phyloP scores from a whole-genome alignment of 2,329 filamentous ascomycete genomes.

The Ophiostoma sp. region DNA sequence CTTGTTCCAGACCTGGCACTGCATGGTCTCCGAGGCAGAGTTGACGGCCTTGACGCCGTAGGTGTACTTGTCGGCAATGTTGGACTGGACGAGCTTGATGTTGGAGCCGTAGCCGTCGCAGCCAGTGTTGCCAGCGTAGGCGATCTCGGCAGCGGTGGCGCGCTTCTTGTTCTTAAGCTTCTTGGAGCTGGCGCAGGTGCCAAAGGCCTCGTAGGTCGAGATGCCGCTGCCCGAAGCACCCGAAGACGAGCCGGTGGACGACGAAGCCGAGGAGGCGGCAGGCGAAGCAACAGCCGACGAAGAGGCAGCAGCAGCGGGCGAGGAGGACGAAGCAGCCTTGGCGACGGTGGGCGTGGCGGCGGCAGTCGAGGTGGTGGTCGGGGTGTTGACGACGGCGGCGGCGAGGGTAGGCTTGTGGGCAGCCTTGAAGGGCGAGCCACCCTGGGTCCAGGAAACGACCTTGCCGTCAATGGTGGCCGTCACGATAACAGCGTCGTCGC shows the following conservation, averaged over 20 bases:
- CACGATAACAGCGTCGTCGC: conserved; percentile 31
- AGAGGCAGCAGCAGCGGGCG: neutral
- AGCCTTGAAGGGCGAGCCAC: conserved; percentile 34
- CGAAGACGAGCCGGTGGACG: conserved; percentile 32
- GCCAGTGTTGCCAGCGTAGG: conserved; percentile 51
- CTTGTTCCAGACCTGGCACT: conserved; percentile 55
- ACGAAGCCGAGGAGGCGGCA: neutral
- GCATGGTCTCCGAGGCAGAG: conserved; percentile 34
- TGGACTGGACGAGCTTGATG: conserved; percentile 46
- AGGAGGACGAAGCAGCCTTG: neutral
- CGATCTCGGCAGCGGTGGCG: conserved; percentile 48
- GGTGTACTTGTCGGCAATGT: conserved; percentile 44
- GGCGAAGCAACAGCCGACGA: neutral
- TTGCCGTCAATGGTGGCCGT: conserved; percentile 35
- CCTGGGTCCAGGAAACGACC: conserved; percentile 35
- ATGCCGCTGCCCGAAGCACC: conserved; percentile 63
- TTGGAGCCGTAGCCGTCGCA: conserved; percentile 51
- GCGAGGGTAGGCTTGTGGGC: conserved; percentile 32
- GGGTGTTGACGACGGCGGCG: conserved; percentile 13
- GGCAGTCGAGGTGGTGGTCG: conserved; percentile 16
- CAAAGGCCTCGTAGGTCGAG: conserved; percentile 37
- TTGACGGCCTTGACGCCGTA: conserved; percentile 47
- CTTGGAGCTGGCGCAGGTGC: conserved; percentile 35
- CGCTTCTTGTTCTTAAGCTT: conserved; percentile 43
- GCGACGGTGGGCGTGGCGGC: conserved; percentile 30